Base-by-base conservation (phyloP, 2,329 filamentous ascomycete genomes). In the Aspergillus puulaauensis region DNA sequence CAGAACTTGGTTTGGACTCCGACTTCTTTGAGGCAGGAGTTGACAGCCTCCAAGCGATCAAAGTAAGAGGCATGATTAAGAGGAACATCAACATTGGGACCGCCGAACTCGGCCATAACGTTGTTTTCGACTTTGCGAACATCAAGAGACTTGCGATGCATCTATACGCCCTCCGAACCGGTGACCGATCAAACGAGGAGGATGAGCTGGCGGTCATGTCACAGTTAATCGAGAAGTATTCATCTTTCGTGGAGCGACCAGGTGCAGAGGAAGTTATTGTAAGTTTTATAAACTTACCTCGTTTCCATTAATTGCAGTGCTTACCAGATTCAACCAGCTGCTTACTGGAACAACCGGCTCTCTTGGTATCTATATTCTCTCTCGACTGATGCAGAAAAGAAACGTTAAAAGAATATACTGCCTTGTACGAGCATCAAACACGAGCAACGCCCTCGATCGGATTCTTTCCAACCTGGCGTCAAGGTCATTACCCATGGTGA, bases 341-440 rank as follows among this genome's bases (percentile, higher is more conserved):
- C 69, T 90, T 2, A 90, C 87, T 0, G 88, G 87, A 1, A 82
- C 82, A 0, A 90, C 87, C 0, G 88, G 88, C 1, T 86, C 86
- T 4, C 75, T 90, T 0, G 88, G 88, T 0, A 78, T 83, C 0
- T 85, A 88, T 61, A 74, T 88, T 3, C 76, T 86, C 2, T 68
- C 78, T 15, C 69, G 78, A 11, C 71, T 86, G 15, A 47, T 60
- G 45, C 51, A 54, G 24, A 51, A 60, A 5, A n/a, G 37, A 1
- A 46, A 43, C 7, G 54, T 60, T 1, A 52, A 48, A 31, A 57
- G 21, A 35, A 27, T 60, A 6, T 57, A 54, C 37, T 60, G 58
- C 27, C 51, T 60, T 14, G 54, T 60, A 6, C 54, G 58, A 12
- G 58, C 54, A 7, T 47, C 45, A 2, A 39, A 11, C 7, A 17